Evolutionary conservation across 768 basidiomycete genomes (phyloP).

Genomic region (Tylopilus felleus): DNA sequence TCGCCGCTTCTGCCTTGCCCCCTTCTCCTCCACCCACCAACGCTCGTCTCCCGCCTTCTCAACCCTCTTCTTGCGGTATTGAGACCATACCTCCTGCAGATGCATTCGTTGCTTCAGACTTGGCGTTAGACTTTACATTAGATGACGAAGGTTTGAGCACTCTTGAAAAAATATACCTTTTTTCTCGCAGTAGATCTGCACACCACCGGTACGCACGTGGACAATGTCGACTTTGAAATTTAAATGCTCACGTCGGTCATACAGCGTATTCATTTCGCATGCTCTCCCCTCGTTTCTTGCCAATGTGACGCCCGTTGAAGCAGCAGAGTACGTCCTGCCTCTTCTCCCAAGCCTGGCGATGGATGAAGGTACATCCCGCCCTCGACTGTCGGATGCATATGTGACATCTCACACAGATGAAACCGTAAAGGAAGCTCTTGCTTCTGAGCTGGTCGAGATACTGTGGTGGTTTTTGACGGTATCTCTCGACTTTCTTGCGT

Average conservation of each 20-base stretch:
- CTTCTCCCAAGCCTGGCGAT: constrained; percentile 82
- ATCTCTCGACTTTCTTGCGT: constrained; percentile 10
- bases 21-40: constrained; percentile 26
- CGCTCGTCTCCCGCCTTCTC: constrained; percentile 19
- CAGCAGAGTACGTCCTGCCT: constrained; percentile 90
- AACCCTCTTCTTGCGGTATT: constrained; percentile 25
- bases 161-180: constrained; percentile 90
- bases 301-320: constrained; percentile 79
- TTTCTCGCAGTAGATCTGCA: constrained; percentile 70
- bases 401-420: constrained; percentile 55
- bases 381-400: not conserved
- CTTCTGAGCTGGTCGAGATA: constrained; percentile 71
- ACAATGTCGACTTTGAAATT: not conserved
- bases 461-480: constrained; percentile 93
- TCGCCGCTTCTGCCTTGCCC: constrained; percentile 18
- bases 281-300: constrained; percentile 75
- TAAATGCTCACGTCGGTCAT: constrained; percentile 29
- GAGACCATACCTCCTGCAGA: constrained; percentile 29
- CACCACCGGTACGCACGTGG: constrained; percentile 46
- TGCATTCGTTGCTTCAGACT: constrained; percentile 26
- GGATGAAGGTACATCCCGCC: constrained; percentile 62
- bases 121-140: constrained; percentile 40
- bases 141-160: constrained; percentile 82
- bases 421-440: constrained; percentile 82
- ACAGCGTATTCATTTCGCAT: constrained; percentile 78